Base-by-base conservation (phyloP, 2,329 filamentous ascomycete genomes). In the Lachnellula arida region DNA sequence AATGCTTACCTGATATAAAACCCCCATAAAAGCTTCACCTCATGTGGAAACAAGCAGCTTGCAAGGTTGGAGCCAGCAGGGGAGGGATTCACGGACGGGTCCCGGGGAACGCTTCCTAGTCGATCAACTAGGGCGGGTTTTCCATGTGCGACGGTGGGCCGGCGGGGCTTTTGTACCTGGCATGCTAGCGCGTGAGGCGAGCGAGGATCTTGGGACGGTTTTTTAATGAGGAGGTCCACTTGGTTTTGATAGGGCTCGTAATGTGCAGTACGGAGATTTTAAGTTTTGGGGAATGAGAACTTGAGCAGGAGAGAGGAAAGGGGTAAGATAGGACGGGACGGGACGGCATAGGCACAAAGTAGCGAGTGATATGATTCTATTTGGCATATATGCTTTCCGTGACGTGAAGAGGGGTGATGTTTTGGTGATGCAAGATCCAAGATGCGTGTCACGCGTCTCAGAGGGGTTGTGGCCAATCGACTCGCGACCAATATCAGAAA, bases 91-190 rank as follows among this genome's bases (percentile, higher is more conserved):
- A 57, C 11, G 28, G 54, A 59, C 43, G 57, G 59, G 57, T 55
- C 60, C 62, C 59, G 60, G 60, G 62, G 61, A 62, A 62, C 52
- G 46, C 44, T 61, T 55, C 57, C 59, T 59, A 60, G 55, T 19
- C 46, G 23, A 32, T 34, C 8, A 51, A 28, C 42, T 55, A 46
- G 51, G 19, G 46, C 28, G 46, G 9, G 15, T 39, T 46, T 56
- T 44, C 50, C 55, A 58, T 58, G 57, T 22, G n/a, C 50, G 51
- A 53, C 52, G 47, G 46, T 57, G 51, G 51, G 50, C 43, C 25
- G n/a, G 42, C 43, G 34, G 46, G 48, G 42, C 44, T 48, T 46
- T 52, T 48, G 62, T 64, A 53, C 60, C 60, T 64, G 57, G 55
- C 58, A 60, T 60, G 54, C 54, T 35, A 23, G 17, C 35, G 46